Base-by-base conservation (phyloP, 2,329 filamentous ascomycete genomes). In the Nigrograna mackinnonii region DNA sequence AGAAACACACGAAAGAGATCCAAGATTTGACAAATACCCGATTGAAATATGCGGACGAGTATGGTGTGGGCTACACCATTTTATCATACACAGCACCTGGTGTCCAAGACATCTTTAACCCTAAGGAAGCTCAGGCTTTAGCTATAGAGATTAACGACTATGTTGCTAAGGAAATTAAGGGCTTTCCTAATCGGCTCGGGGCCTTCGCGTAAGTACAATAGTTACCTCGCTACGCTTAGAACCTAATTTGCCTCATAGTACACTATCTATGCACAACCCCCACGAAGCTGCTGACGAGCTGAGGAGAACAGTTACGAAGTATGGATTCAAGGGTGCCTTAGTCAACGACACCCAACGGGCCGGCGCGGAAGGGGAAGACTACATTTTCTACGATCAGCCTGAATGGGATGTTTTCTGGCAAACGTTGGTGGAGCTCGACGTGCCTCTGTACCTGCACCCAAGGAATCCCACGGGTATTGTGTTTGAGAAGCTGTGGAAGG, bases 371-470 rank as follows among this genome's bases (percentile, higher is more conserved):
- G 82, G 81, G 26, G 79, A 84, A 42, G 75, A 76, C 18, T 79
- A 82, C 71, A 69, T 85, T 58, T 86, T 85, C 67, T 86, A 85
- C 66, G 84, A 86, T 55, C 69, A 74, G 6, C 72, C 77, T 0
- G 75, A 79, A 46, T 87, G 78, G 73, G 80, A 83, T 50, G 61
- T 76, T 17, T 85, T 86, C 72, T 86, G 83, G 83, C 57, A 71
- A 11, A 77, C 75, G 0, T 73, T 77, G 6, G 73, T 72, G 2
- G 78, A 84, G 32, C 75, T 86, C 0, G 79, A 85, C 43, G 82
- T 85, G 0, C 82, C 83, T 0, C 73, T 86, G 36, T 86, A 86
- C 54, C 70, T 86, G 1, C 83, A 86, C 60, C 83, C 82, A 0
- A 70, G 77, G 32, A 77, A 79, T 49, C 79, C 83, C 1, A 49